These are phyloP conservation scores for Fusarium nelsonii DNA, from an alignment of 2,329 filamentous ascomycete species.

Conservation along the genomic window DNA sequence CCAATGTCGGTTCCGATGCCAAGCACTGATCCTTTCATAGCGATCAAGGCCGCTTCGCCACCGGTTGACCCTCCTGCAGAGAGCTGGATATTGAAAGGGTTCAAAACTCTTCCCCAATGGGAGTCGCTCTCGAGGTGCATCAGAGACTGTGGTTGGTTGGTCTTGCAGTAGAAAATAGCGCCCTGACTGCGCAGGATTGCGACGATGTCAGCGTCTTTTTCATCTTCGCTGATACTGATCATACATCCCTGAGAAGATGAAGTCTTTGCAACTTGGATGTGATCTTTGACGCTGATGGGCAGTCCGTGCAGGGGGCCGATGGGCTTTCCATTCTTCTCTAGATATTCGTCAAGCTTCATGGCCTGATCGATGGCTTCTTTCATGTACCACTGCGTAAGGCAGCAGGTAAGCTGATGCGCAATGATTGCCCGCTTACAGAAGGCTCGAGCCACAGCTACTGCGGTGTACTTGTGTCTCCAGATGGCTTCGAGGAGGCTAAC, in stretches of 20 bases:
- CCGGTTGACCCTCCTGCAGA: conserved; percentile 73
- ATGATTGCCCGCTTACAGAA: conserved; percentile 39
- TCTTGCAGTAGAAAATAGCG: conserved; percentile 76
- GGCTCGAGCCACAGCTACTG: conserved; percentile 7
- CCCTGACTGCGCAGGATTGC: conserved; percentile 69
- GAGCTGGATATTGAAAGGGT: conserved; percentile 70
- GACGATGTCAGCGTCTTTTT: conserved; percentile 55
- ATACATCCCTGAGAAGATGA: conserved; percentile 25
- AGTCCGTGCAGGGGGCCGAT: conserved; percentile 34
- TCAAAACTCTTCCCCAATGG: conserved; percentile 70
- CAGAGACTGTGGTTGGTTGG: conserved; percentile 68
- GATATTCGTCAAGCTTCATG: conserved; percentile 20
- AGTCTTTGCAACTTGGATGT: conserved; percentile 30
- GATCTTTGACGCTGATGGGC: conserved; percentile 39
- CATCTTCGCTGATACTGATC: conserved; percentile 21
- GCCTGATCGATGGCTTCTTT: conserved; percentile 30
- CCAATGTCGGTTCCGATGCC: conserved; percentile 25
- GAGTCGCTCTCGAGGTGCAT: conserved; percentile 67
- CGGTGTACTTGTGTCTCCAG: neutral
- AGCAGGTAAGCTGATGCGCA: conserved; percentile 39
- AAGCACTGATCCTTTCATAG: conserved; percentile 46
- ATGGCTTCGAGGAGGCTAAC: conserved; percentile 6
- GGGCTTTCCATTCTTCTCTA: conserved; percentile 3
- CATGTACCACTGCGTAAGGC: conserved; percentile 40
- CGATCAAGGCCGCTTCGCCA: conserved; percentile 58